Evolutionary conservation across 331 rosid genomes (phyloP), one percentile per base, ranked within the genome.

Genomic region (Erythrophleum ivorense): DNA sequence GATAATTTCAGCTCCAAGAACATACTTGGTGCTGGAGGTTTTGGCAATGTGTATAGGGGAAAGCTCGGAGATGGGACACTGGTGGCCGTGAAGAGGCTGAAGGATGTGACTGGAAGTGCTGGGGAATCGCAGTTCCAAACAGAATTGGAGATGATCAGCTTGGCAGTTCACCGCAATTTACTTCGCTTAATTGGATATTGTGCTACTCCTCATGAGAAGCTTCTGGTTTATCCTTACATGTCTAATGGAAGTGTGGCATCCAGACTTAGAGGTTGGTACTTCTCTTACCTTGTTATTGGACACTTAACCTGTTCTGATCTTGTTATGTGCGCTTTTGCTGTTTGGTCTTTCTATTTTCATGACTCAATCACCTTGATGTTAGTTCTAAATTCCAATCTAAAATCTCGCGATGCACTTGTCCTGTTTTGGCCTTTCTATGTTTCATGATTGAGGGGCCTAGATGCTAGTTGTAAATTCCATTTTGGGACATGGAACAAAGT

Each of bases 1-100:
- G 94, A 92, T 72, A 81, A 85, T 86, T 95, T 95, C 85, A 88
- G 94, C 87, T 85, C 97, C 41, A 93, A 91, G 83, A 84, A 88
- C 81, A 93, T 95, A 80, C 98, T 95, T 71, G 99, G 99, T 43
- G 96, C 97, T 55, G 99, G 99, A 83, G 99, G 99, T 29, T 95
- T 95, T 86, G 99, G 99, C 64, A 92, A 93, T 82, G 99, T 95
- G 18, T 95, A 95, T 10, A 80, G 86, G 83, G 99, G 99, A 71
- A 95, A 91, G 88, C 88, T 93, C 14, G 93, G 91, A 73, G 92
- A 92, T 52, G 97, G 97, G 77, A 85, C 91, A 5, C 78, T 89
- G 86, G 97, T 95, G 53, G 99, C 99, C 1, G 99, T 95, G 81
- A 95, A 95, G 87, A 93, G 99, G 86, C 85, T 95, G 75, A 95